Conservation (phyloP, 371 early-diverging fungal genomes). For the Mortierella sp. region DNA sequence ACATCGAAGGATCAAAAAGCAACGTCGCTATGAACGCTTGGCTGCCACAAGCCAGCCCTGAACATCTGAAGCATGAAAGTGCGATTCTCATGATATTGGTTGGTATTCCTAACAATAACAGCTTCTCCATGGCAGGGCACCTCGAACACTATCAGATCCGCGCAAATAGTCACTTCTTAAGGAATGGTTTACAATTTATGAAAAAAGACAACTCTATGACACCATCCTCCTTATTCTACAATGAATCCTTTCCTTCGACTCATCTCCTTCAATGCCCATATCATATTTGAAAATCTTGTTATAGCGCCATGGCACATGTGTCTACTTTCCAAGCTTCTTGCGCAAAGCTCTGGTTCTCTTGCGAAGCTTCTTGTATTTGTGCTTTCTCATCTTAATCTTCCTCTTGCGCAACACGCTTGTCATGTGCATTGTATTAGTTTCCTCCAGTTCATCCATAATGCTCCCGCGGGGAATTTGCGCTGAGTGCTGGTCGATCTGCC, state of each 20-base stretch:
- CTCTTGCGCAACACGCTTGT: constrained; percentile 81
- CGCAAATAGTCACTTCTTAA: too few relatives aligned
- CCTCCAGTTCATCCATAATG: constrained; percentile 36
- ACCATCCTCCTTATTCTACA: too few relatives aligned
- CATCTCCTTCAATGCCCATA: neutral
- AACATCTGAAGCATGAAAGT: too few relatives aligned
- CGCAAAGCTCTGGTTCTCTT: constrained; percentile 84
- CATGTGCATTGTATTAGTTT: constrained; percentile 39
- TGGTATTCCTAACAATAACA: too few relatives aligned
- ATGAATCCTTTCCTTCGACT: neutral
- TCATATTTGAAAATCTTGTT: neutral
- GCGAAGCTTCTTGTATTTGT: constrained; percentile 86
- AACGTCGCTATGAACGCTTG: too few relatives aligned
- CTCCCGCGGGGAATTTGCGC: constrained; percentile 7
- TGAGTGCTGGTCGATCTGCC: constrained; percentile 18
- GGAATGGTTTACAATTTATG: too few relatives aligned
- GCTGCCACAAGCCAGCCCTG: too few relatives aligned
- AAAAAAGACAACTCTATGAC: too few relatives aligned
- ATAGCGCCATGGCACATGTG: neutral
- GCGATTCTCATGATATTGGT: too few relatives aligned
- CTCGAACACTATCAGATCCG: too few relatives aligned
- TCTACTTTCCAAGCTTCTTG: constrained; percentile 83
- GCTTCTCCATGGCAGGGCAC: too few relatives aligned
- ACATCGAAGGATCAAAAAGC: too few relatives aligned
- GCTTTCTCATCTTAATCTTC: constrained; percentile 90